These are phyloP conservation scores for Ascochyta rabiei DNA, from an alignment of 2,329 filamentous ascomycete genomes.

Conservation along the genomic window DNA sequence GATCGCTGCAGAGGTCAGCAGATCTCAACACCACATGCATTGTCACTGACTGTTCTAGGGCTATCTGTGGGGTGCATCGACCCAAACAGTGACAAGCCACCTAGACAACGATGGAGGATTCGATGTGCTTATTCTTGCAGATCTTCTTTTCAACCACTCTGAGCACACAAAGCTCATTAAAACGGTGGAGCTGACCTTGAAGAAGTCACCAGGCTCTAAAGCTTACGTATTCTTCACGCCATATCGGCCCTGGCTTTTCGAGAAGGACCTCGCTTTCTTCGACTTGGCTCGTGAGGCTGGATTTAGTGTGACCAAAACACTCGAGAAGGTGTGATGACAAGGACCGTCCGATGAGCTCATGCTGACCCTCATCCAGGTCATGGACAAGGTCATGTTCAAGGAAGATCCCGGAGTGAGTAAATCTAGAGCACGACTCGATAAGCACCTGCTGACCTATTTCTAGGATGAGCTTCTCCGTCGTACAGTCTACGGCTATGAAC, in stretches of 20 bases:
- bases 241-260: constrained; percentile 86
- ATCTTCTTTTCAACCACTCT: constrained; percentile 88
- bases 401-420: constrained; percentile 74
- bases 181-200: constrained; percentile 72
- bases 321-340: constrained; percentile 62
- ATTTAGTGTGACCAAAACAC: constrained; percentile 77
- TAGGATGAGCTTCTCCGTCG: constrained; percentile 77
- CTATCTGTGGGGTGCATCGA: constrained; percentile 81
- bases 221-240: constrained; percentile 94
- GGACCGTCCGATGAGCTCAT: no score
- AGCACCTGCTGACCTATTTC: background rate
- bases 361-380: constrained; percentile 49
- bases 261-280: constrained; percentile 88
- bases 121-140: constrained; percentile 83
- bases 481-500: constrained; percentile 80
- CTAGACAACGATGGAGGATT: constrained; percentile 64
- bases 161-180: constrained; percentile 80
- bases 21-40: background rate
- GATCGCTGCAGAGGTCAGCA: constrained; percentile 47
- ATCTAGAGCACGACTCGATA: background rate
- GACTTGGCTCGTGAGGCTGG: constrained; percentile 73
- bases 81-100: constrained; percentile 63
- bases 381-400: constrained; percentile 89
- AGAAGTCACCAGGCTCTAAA: constrained; percentile 59
- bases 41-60: constrained; percentile 56